phyloP scores from a whole-genome alignment of 1,139 yeast genomes.

The Diutina rugosa region DNA sequence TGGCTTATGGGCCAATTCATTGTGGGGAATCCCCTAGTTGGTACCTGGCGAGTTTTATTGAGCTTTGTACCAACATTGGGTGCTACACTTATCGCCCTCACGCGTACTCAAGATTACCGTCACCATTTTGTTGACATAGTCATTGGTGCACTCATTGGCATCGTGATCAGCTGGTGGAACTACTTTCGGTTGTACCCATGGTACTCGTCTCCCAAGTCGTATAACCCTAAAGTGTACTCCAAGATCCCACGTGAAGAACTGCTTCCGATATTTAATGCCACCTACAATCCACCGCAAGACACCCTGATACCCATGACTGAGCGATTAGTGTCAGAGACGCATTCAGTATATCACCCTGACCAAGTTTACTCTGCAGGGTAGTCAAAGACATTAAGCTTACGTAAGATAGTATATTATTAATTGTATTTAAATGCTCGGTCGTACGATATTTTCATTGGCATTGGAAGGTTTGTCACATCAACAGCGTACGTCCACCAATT shows the following conservation, averaged over 20 bases:
- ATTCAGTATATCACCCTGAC: neutral
- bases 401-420: too few relatives aligned
- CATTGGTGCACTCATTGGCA: constrained; percentile 46
- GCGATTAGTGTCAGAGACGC: neutral
- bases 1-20: constrained; percentile 55
- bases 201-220: neutral
- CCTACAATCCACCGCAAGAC: neutral
- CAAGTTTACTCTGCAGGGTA: neutral
- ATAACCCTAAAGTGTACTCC: neutral
- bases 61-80: constrained; percentile 30
- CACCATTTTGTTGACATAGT: constrained; percentile 65
- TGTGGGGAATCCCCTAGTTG: constrained; percentile 22
- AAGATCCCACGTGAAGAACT: neutral
- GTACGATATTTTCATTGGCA: neutral
- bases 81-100: constrained; percentile 55
- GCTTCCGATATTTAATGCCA: neutral
- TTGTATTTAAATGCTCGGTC: too few relatives aligned
- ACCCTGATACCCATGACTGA: neutral
- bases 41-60: constrained; percentile 38
- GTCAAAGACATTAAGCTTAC: neutral
- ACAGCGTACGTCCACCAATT: constrained; percentile 73
- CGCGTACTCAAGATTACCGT: constrained; percentile 68
- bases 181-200: constrained; percentile 22
- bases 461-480: constrained; percentile 30
- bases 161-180: constrained; percentile 20